Evolutionary conservation across 768 basidiomycete genomes (phyloP), one percentile per base, ranked within the genome.

Genomic region (Tricholoma furcatifolium): DNA sequence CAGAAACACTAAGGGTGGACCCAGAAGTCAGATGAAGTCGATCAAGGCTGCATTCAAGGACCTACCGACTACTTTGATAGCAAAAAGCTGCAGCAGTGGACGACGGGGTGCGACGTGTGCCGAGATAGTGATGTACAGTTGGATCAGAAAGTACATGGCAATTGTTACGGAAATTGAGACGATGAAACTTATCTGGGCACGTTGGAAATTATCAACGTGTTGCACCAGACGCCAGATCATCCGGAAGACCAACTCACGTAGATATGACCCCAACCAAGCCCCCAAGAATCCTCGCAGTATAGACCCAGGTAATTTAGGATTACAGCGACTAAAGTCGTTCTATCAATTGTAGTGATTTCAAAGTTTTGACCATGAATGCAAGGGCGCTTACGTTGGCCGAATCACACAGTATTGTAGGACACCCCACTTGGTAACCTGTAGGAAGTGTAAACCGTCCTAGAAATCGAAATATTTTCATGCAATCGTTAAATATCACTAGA

Each of bases 81-180:
- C 76, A 59, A 90, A 79, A 8, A 90, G 67, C 64, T 88, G 88
- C 17, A 88, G 66, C 14, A 90, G 61, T 2, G 88, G 88, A 44
- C 76, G 74, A 48, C 81, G 79, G 0, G 77, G 79, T 9, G 75
- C 69, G n/a, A 91, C 71, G 40, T 81, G 70, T 11, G 66, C 67
- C 6, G 81, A 67, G 14, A 90, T 74, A 0, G 80, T 67, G 7
- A 88, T 57, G 60, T 87, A 89, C 15, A 92, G 69, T 63, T 91
- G 88, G 18, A 91, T 69, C 52, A 88, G 66, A 63, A 85, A 87
- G 64, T 87, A 91, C 87, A 90, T 89, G 30, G 87, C 86, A 48
- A 90, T 63, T 0, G 87, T 79, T 15, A 92, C 88, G 0, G 87
- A 88, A 34, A 86, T 60, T 2, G 87, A 87, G 35, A 88, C 79